phyloP scores from a whole-genome alignment of 768 basidiomycete species.

The Stropharia rugosoannulata region DNA sequence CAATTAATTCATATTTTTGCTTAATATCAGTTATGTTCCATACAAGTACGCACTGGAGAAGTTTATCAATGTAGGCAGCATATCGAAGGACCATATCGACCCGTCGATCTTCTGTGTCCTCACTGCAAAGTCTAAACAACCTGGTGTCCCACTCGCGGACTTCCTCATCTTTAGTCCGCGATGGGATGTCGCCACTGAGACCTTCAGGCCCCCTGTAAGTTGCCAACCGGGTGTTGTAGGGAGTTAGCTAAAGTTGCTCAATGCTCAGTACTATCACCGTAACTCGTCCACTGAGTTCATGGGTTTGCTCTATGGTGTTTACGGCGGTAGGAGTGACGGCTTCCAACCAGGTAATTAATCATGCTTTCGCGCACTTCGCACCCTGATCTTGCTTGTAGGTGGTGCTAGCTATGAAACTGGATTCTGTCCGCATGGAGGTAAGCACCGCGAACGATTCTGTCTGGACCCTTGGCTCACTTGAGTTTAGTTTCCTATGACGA shows the following conservation, averaged over 20 bases:
- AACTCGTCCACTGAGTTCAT: conserved; percentile 65
- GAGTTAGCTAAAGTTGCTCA: conserved; percentile 13
- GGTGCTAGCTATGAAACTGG: conserved; percentile 63
- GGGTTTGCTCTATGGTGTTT: conserved; percentile 62
- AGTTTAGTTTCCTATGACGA: conserved; percentile 56
- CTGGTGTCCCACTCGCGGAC: conserved; percentile 57
- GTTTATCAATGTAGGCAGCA: conserved; percentile 61
- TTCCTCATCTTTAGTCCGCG: conserved; percentile 64
- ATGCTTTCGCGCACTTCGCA: neutral
- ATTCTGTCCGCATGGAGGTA: conserved; percentile 65
- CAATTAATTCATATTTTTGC: neutral
- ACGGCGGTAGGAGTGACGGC: conserved; percentile 61
- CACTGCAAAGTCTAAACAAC: conserved; percentile 61
- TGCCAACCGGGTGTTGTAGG: no score
- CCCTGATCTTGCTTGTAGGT: conserved; percentile 14
- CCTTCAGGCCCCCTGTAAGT: conserved; percentile 61
- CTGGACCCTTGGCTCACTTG: neutral
- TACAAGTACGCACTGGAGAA: conserved; percentile 69
- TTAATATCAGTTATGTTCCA: conserved; percentile 50
- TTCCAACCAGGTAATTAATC: conserved; percentile 50
- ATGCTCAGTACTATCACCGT: conserved; percentile 59
- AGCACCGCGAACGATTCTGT: conserved; percentile 6
- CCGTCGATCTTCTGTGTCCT: conserved; percentile 70
- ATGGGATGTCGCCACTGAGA: conserved; percentile 60
- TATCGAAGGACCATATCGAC: conserved; percentile 69